Base-by-base conservation (phyloP, 805 yeast species). In the Yarrowia porcina region DNA sequence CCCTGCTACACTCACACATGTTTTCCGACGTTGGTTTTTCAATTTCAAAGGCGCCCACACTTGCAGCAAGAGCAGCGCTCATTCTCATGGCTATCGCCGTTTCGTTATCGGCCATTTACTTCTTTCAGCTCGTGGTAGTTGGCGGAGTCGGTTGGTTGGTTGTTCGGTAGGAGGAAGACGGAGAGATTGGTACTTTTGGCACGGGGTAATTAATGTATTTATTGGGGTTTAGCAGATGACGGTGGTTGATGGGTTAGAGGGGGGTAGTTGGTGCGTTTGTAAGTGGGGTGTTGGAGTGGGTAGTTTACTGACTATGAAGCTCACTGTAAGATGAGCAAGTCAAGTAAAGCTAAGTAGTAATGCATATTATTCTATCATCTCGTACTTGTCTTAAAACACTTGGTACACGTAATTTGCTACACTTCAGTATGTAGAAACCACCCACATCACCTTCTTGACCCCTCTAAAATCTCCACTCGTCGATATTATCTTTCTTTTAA, bases 81-180 rank as follows among this genome's bases (percentile, higher is more conserved):
- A 49, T 49, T 21, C 39, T 49, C 11, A 9, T 32, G 56, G 56
- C 56, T 28, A 49, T 49, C 3, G 27, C 39, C 9, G 39, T 49
- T 28, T 49, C 56, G 20, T 18, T 49, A 9, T 20, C 56, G 28
- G 56, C 20, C 15, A 33, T 49, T 33, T 49, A 13, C n/a, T 49
- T 49, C 39, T 49, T 49, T 49, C 56, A 49, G 20, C 39, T 49
- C 10, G 56, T 49, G 38, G 38, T 49, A n/a, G 56, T 33, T 4
- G 56, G 56, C 5, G 56, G 56, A 10, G 39, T 49, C 10, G 39
- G 56, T 2, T 32, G 39, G 56, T 21, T 49, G 28, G 39, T 49
- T 4, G 56, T 21, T 9, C 10, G 30, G 13, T 32, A 28, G 54
- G n/a, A 25, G 12, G 35, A 18, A 17, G 21, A 25, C 8, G 21